phyloP scores from a whole-genome alignment of 1,284 basidiomycete species.

The Puccinia sorghi region DNA sequence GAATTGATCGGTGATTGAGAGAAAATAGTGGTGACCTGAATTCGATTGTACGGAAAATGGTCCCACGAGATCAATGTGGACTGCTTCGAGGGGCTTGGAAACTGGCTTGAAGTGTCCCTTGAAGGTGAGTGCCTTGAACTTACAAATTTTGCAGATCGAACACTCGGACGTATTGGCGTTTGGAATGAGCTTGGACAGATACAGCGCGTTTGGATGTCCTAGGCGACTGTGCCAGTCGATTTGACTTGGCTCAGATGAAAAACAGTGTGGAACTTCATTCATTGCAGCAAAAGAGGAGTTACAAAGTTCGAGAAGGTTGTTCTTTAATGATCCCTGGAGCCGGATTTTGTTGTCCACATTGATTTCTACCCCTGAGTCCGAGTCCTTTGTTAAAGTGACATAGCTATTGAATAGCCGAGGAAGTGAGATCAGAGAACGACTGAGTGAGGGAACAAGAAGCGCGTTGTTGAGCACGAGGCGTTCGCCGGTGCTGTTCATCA shows the following conservation, averaged over 20 bases:
- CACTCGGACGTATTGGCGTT: not conserved
- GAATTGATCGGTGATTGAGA: constrained; percentile 1
- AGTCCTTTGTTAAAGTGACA: not conserved
- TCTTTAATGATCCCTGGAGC: too few species aligned
- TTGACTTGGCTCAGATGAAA: not conserved
- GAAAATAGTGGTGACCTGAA: constrained; percentile 1
- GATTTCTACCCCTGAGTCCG: too few species aligned
- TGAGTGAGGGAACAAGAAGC: not conserved
- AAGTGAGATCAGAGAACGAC: constrained; percentile 1
- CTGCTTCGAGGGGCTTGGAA: not conserved
- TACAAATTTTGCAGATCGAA: not conserved
- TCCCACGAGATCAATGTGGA: constrained; percentile 7
- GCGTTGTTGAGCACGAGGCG: not conserved
- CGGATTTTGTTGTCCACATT: too few species aligned
- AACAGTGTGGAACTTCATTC: not conserved
- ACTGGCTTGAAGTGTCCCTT: not conserved
- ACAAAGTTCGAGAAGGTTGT: not conserved
- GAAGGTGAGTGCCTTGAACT: not conserved
- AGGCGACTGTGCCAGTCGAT: not conserved
- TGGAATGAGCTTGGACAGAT: not conserved
- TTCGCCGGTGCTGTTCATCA: not conserved
- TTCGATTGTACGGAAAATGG: not conserved
- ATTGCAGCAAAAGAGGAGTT: not conserved
- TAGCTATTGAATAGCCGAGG: not conserved
- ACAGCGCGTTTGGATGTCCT: not conserved